Conservation (phyloP, 805 yeast species). For the Jamesozyma gamospora region DNA sequence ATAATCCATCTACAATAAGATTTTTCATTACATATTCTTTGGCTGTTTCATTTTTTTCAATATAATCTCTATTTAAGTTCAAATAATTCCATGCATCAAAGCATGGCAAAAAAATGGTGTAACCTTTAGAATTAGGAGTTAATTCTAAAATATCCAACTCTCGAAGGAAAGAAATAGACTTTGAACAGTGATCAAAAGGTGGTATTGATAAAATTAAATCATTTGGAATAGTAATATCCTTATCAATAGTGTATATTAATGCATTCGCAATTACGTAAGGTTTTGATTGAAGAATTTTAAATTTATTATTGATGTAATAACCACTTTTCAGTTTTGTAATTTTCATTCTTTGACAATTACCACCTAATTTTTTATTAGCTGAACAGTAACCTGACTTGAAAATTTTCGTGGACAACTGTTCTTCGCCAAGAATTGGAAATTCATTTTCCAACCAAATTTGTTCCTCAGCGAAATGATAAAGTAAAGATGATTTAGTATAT, state of each 20-base stretch:
- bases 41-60: slow-evolving; percentile 42
- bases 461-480: slow-evolving; percentile 50
- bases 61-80: slow-evolving; percentile 49
- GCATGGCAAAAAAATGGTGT: slow-evolving; percentile 72
- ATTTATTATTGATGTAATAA: slow-evolving; percentile 45
- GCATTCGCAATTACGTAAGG: slow-evolving; percentile 51
- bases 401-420: slow-evolving; percentile 24
- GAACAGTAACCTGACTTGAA: slow-evolving; percentile 44
- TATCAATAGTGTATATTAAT: slow-evolving; percentile 53
- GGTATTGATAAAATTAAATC: slow-evolving; percentile 57
- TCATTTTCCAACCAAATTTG: slow-evolving; percentile 15
- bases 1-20: slow-evolving; percentile 48
- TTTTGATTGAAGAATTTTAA: slow-evolving; percentile 33
- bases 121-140: slow-evolving; percentile 48
- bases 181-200: slow-evolving; percentile 53
- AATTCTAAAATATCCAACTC: slow-evolving; percentile 43
- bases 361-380: slow-evolving; percentile 43
- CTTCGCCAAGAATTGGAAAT: slow-evolving; percentile 5
- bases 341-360: slow-evolving; percentile 54
- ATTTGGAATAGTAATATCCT: slow-evolving; percentile 52
- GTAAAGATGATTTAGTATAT: slow-evolving; percentile 31
- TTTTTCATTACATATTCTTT: slow-evolving; percentile 47
- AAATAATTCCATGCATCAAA: slow-evolving; percentile 59
- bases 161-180: slow-evolving; percentile 49
- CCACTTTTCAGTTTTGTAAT: slow-evolving; percentile 26